Conservation (phyloP, 768 basidiomycete species). For the Sistotremastrum niveocremeum region DNA sequence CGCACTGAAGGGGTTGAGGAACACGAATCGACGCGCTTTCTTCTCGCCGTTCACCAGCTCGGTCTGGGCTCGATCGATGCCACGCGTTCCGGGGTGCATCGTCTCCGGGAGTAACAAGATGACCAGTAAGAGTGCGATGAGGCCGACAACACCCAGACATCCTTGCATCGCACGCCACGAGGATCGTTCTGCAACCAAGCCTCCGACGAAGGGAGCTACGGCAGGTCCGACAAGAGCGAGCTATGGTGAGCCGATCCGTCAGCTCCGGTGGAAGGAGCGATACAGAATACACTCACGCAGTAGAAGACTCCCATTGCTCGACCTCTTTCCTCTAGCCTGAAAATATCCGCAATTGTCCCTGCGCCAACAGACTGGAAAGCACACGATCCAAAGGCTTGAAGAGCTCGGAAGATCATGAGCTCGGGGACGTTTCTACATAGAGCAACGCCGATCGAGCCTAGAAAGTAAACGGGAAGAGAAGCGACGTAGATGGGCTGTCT, state of each 20-base stretch:
- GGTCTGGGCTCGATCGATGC: slow-evolving; percentile 31
- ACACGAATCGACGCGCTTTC: slow-evolving; percentile 18
- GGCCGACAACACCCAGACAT: slow-evolving; percentile 26
- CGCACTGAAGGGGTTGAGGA: slow-evolving; percentile 46
- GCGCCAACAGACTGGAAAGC: slow-evolving; percentile 42
- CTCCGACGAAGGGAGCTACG: slow-evolving; percentile 46
- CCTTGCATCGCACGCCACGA: slow-evolving; percentile 56
- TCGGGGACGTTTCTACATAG: slow-evolving; percentile 26
- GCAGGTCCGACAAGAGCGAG: slow-evolving; percentile 45
- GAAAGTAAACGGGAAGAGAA: slow-evolving; percentile 41
- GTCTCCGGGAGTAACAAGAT: slow-evolving; percentile 47
- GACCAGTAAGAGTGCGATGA: slow-evolving; percentile 27
- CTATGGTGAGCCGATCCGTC: slow-evolving; percentile 18
- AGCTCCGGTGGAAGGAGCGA: slow-evolving; percentile 15
- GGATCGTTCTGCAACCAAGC: slow-evolving; percentile 40
- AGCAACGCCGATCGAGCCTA: slow-evolving; percentile 50
- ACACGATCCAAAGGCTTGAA: slow-evolving; percentile 54
- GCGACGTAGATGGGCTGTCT: slow-evolving; percentile 44
- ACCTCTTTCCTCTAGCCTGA: slow-evolving; percentile 45
- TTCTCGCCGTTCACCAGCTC: slow-evolving; percentile 3
- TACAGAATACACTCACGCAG: neutral
- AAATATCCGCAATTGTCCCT: slow-evolving; percentile 55
- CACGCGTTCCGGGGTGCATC: slow-evolving; percentile 42
- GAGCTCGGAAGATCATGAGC: slow-evolving; percentile 46
- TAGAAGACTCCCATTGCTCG: neutral